A percentile compares a stretch with the other conserved stretches of the same genome.
Evolutionary conservation across 2,329 filamentous ascomycete species (phyloP).

Genomic region (Coniochaeta hoffmannii): DNA sequence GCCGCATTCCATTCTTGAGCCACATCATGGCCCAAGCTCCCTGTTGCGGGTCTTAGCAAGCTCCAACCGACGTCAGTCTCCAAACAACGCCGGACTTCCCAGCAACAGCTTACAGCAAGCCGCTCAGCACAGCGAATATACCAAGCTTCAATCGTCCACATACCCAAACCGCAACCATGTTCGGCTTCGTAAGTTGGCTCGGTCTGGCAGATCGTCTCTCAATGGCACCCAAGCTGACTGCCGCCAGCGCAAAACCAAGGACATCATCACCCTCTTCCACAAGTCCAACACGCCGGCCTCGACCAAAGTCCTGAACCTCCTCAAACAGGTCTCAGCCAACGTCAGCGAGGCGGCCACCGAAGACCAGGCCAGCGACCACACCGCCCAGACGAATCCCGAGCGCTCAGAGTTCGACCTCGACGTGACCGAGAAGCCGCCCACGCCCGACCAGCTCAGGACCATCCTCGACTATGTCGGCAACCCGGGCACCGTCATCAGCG

Average conservation of each 20-base stretch:
- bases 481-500: conserved; percentile 58
- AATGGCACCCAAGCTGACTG: neutral
- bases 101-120: neutral
- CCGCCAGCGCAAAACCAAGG: conserved; percentile 65
- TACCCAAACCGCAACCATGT: conserved; percentile 8
- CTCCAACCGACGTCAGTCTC: neutral
- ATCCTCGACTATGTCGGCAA: conserved; percentile 48
- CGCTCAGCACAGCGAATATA: neutral
- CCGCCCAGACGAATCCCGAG: conserved; percentile 44
- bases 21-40: conserved; percentile 4
- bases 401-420: conserved; percentile 73
- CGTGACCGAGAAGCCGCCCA: conserved; percentile 47
- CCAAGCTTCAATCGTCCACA: neutral
- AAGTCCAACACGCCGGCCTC: conserved; percentile 69
- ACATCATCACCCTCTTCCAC: conserved; percentile 96
- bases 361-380: conserved; percentile 65
- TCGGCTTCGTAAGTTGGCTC: conserved; percentile 11
- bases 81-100: neutral
- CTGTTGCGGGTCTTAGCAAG: neutral
- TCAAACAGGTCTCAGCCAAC: conserved; percentile 73
- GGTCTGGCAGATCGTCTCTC: neutral
- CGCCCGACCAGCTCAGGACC: conserved; percentile 33
- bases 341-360: conserved; percentile 60
- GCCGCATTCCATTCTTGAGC: neutral
- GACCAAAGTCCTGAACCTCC: conserved; percentile 61